phyloP scores from a whole-genome alignment of 2,329 filamentous ascomycete species.

The Dactylellina leptospora region DNA sequence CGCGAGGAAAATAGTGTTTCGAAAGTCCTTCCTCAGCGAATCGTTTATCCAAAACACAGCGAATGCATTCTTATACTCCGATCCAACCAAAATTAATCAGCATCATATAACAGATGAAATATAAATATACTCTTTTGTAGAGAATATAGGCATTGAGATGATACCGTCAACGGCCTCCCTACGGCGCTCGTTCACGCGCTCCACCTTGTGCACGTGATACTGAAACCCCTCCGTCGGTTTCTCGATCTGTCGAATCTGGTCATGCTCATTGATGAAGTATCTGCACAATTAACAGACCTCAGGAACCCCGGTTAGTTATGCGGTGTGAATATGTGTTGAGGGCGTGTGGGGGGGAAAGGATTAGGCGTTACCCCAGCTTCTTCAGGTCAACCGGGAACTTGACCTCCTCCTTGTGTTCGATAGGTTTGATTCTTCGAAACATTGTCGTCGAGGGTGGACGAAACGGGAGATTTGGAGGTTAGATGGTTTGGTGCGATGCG shows the following conservation, averaged over 20 bases:
- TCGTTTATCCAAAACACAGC: slow-evolving; percentile 68
- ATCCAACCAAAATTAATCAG: neutral
- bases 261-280: slow-evolving; percentile 79
- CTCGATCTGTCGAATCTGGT: slow-evolving; percentile 76
- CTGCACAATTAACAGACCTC: slow-evolving; percentile 61
- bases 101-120: slow-evolving; percentile 9
- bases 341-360: slow-evolving; percentile 9
- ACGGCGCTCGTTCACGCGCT: slow-evolving; percentile 79
- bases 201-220: slow-evolving; percentile 72
- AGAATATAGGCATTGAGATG: neutral
- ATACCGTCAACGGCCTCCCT: slow-evolving; percentile 77
- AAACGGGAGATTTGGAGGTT: neutral
- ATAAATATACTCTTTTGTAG: slow-evolving; percentile 59
- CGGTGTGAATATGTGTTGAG: neutral
- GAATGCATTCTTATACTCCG: slow-evolving; percentile 54
- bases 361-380: slow-evolving; percentile 72
- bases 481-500: no score
- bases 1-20: slow-evolving; percentile 70
- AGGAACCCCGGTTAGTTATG: neutral
- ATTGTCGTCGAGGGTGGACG: slow-evolving; percentile 64
- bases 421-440: slow-evolving; percentile 73
- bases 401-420: slow-evolving; percentile 76
- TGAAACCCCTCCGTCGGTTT: slow-evolving; percentile 76
- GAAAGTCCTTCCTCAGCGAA: slow-evolving; percentile 70
- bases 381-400: slow-evolving; percentile 72